Conservation (phyloP, 352 stramenopile genomes). For the Phytophthora constricta region DNA sequence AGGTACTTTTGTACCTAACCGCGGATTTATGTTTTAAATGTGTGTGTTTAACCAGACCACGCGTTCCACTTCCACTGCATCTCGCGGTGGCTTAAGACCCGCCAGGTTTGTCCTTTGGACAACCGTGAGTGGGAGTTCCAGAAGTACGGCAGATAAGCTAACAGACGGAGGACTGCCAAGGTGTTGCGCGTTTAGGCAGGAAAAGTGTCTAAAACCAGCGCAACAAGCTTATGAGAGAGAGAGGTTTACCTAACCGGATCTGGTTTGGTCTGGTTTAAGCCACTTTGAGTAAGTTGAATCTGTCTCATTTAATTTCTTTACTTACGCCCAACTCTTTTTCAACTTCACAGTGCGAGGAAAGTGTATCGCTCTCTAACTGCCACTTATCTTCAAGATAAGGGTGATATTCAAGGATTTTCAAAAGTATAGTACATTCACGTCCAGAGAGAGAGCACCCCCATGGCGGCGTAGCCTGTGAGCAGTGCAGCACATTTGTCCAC, state of each 20-base stretch:
- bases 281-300: conserved; percentile 32
- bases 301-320: conserved; percentile 33
- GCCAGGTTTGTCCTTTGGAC: conserved; percentile 98
- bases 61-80: conserved; percentile 99
- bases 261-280: conserved; percentile 19
- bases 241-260: no score
- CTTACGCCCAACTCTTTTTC: conserved; percentile 15
- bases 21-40: no score
- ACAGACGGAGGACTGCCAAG: no score
- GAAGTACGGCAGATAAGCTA: conserved; percentile 92
- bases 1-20: background rate
- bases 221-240: conserved; percentile 10
- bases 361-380: background rate
- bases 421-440: conserved; percentile 40
- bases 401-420: conserved; percentile 10
- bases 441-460: conserved; percentile 80
- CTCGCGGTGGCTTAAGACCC: conserved; percentile 99
- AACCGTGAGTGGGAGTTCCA: conserved; percentile 99
- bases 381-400: background rate
- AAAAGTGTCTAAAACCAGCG: background rate
- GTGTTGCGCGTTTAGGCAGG: no score
- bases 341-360: conserved; percentile 7
- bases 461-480: conserved; percentile 59
- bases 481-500: conserved; percentile 62
- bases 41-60: conserved; percentile 85